A percentile compares a stretch with the other conserved stretches of the same genome.
These are phyloP conservation scores for Calonectria naviculata DNA, from an alignment of 2,329 filamentous ascomycete genomes.

Conservation along the genomic window DNA sequence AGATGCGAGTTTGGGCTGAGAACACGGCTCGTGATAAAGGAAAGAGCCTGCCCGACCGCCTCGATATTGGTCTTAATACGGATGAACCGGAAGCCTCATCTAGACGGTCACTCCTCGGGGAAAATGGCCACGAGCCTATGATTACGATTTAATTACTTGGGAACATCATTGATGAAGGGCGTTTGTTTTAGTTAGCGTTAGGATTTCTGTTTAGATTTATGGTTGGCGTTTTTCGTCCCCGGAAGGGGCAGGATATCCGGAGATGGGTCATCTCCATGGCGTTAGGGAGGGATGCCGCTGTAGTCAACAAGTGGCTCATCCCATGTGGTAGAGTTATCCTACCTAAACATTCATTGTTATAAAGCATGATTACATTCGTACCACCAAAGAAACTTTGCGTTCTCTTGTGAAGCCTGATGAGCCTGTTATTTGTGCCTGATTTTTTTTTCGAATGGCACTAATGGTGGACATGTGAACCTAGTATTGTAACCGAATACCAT, in stretches of 20 bases:
- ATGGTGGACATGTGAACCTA: not conserved
- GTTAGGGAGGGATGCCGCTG: constrained; percentile 11
- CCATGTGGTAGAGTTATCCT: not conserved
- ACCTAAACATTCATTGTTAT: not conserved
- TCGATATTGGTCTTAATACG: constrained; percentile 51
- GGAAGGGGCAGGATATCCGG: constrained; percentile 23
- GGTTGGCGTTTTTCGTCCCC: constrained; percentile 35
- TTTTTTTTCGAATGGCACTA: not conserved
- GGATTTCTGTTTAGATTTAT: constrained; percentile 19
- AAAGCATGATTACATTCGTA: not conserved
- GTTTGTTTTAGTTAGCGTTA: constrained; percentile 30
- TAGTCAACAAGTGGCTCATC: not conserved
- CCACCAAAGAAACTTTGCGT: not conserved
- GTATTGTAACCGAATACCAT: constrained; percentile 20
- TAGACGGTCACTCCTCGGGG: constrained; percentile 33
- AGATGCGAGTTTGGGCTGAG: constrained; percentile 89
- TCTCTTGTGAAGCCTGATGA: not conserved
- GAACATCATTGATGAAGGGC: constrained; percentile 10
- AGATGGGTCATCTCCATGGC: constrained; percentile 27
- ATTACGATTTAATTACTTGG: constrained; percentile 56
- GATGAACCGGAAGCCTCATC: constrained; percentile 46
- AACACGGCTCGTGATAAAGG: constrained; percentile 59
- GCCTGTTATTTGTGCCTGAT: not conserved
- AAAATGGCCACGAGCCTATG: constrained; percentile 63
- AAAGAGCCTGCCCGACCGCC: constrained; percentile 44